Conservation (phyloP, 495 filamentous ascomycete species). For the Bacidia rubella region DNA sequence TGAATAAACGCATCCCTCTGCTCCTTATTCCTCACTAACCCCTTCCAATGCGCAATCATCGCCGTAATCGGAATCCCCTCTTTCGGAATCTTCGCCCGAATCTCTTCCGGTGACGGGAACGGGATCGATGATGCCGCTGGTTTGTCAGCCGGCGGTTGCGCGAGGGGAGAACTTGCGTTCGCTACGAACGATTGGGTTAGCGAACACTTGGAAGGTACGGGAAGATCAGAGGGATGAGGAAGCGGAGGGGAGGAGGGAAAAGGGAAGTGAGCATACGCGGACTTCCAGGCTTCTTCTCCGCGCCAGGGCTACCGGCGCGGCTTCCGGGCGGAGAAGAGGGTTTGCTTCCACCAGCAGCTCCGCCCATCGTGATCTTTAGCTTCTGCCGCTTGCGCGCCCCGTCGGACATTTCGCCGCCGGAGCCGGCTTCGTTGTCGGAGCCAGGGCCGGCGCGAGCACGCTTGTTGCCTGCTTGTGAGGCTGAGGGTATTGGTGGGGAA, state of each 20-base stretch:
- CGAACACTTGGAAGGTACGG: not conserved
- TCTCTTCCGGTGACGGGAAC: constrained; percentile 54
- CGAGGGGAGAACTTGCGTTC: not conserved
- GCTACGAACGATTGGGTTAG: not conserved
- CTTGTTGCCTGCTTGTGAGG: constrained; percentile 27
- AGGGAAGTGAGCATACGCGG: constrained; percentile 19
- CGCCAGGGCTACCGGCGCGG: constrained; percentile 38
- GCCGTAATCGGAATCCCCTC: constrained; percentile 52
- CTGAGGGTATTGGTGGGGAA: constrained; percentile 15
- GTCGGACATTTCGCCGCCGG: constrained; percentile 56
- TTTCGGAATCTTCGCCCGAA: constrained; percentile 50
- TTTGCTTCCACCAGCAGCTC: constrained; percentile 23
- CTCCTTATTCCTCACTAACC: constrained; percentile 17
- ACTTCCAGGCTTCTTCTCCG: constrained; percentile 26
- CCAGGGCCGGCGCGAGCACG: constrained; percentile 46
- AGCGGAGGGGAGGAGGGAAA: constrained; percentile 11
- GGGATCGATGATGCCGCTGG: constrained; percentile 10
- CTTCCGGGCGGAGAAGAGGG: constrained; percentile 42
- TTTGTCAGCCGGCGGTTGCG: not conserved
- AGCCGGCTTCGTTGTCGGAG: constrained; percentile 60
- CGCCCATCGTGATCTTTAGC: constrained; percentile 44
- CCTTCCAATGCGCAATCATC: constrained; percentile 46
- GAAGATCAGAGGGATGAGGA: constrained; percentile 6
- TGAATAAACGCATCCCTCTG: constrained; percentile 37
- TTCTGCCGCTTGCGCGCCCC: constrained; percentile 40